Base-by-base conservation (phyloP, 805 yeast genomes). In the Kodamaea neixiangensis region DNA sequence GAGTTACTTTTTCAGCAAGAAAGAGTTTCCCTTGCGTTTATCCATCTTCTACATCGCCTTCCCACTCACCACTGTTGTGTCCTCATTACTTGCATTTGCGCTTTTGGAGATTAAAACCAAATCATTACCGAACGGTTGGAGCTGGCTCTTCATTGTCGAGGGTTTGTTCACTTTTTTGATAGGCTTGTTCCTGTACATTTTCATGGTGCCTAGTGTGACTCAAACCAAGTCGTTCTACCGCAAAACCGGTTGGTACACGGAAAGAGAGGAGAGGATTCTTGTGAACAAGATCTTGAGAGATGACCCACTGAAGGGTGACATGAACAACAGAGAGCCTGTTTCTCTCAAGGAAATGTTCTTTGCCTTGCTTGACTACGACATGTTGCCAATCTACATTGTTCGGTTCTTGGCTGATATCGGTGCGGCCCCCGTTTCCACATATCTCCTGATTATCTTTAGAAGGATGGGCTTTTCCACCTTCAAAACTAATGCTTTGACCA, bases 121-220 rank as follows among this genome's bases (percentile, higher is more conserved):
- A 1, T 54, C 56, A 13, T 76, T 81, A 3, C 65, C 70, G 60
- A 66, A 66, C 7, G 86, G 86, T 19, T 86, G 90, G 90, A 72
- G 78, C 47, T 86, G 86, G 83, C 68, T 86, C 15, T 86, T 86
- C 56, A 60, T 86, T 17, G 73, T 86, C 48, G 89, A 84, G 61
- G 90, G 91, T 4, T 47, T 76, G 5, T 58, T 83, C 41, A 83
- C 90, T 1, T 54, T 62, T n/a, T 7, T 42, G 15, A 49, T 86
- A 54, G 90, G 89, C 1, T 22, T 81, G 21, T 54, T 61, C 35
- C 63, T 69, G 2, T 78, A 68, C 54, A 75, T 65, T 44, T 56
- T 53, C 33, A 63, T 63, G 65, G 72, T 73, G 10, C 75, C 86
- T 0, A 75, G 80, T 2, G 80, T 78, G 1, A 77, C 77, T 14